These are phyloP conservation scores for Cubamyces sp. DNA, from an alignment of 768 basidiomycete genomes.

Conservation along the genomic window DNA sequence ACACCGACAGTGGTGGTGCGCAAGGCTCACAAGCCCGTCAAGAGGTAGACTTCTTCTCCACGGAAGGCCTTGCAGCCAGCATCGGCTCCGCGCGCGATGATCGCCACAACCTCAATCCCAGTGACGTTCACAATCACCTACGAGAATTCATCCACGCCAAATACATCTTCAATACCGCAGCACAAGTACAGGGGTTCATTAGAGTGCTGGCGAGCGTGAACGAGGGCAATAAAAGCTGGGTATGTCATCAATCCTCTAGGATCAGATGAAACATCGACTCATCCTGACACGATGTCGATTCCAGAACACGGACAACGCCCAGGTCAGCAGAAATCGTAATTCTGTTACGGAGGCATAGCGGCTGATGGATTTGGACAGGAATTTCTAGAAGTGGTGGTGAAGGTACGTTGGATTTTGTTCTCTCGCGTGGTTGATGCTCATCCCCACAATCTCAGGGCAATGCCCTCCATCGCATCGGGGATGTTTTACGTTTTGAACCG, in stretches of 20 bases:
- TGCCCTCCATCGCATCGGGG: conserved; percentile 52
- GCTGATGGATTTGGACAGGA: conserved; percentile 33
- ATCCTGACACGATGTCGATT: background rate
- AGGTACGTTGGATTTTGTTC: conserved; percentile 34
- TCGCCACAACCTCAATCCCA: conserved; percentile 40
- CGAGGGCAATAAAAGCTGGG: conserved; percentile 26
- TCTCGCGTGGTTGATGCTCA: background rate
- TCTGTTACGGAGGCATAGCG: conserved; percentile 7
- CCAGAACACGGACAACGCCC: conserved; percentile 51
- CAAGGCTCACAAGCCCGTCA: background rate
- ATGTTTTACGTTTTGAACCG: conserved; percentile 50
- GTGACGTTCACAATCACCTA: conserved; percentile 50
- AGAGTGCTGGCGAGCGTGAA: conserved; percentile 21
- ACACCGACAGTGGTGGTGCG: background rate
- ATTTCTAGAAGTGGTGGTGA: conserved; percentile 41
- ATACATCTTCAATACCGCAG: conserved; percentile 46
- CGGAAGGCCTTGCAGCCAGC: conserved; percentile 5
- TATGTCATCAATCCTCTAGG: background rate
- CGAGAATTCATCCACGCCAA: conserved; percentile 47
- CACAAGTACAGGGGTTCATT: conserved; percentile 51
- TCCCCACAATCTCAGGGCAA: conserved; percentile 43
- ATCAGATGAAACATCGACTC: background rate
- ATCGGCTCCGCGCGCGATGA: conserved; percentile 11
- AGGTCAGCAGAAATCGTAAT: conserved; percentile 39
- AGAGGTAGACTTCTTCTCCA: conserved; percentile 14